Evolutionary conservation across 2,329 filamentous ascomycete species (phyloP).

Genomic region (Aaosphaeria arxii): DNA sequence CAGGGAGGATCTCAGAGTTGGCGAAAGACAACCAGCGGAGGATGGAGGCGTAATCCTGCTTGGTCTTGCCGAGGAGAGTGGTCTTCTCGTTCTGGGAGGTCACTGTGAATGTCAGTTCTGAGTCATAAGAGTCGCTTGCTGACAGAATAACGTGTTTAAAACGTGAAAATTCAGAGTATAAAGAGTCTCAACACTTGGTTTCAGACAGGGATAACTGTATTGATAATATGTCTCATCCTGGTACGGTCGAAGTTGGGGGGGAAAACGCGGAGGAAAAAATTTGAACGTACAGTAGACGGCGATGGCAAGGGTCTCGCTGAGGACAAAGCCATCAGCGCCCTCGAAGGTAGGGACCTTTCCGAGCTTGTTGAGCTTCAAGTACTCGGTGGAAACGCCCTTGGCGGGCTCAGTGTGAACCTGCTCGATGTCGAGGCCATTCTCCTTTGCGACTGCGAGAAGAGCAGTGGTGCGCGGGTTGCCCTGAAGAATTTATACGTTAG

Average conservation of each 20-base stretch:
- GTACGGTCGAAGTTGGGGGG: not conserved
- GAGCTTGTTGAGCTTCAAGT: slow-evolving; percentile 80
- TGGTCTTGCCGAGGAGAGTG: slow-evolving; percentile 97
- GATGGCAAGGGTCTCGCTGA: slow-evolving; percentile 90
- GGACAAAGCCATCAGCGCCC: slow-evolving; percentile 83
- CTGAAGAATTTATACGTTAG: slow-evolving; percentile 48
- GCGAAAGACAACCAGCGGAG: slow-evolving; percentile 97
- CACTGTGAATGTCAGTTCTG: slow-evolving; percentile 56
- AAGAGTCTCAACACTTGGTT: slow-evolving; percentile 77
- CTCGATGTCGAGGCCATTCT: slow-evolving; percentile 91
- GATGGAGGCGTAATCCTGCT: slow-evolving; percentile 99
- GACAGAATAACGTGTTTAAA: slow-evolving; percentile 1
- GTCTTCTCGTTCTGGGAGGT: slow-evolving; percentile 99
- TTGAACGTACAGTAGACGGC: slow-evolving; percentile 84
- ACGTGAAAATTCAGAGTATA: slow-evolving; percentile 71
- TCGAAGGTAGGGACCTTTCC: slow-evolving; percentile 92
- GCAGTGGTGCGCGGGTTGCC: slow-evolving; percentile 85
- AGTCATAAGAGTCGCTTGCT: slow-evolving; percentile 21
- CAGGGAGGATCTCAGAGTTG: slow-evolving; percentile 79
- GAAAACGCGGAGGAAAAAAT: slow-evolving; percentile 31
- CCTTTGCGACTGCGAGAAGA: slow-evolving; percentile 93
- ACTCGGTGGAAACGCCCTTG: slow-evolving; percentile 68
- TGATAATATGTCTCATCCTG: slow-evolving; percentile 74
- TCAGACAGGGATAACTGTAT: slow-evolving; percentile 76
- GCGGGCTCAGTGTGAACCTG: slow-evolving; percentile 68